These are phyloP conservation scores for Saturnispora halmiae DNA, from an alignment of 805 yeast genomes.

Conservation along the genomic window DNA sequence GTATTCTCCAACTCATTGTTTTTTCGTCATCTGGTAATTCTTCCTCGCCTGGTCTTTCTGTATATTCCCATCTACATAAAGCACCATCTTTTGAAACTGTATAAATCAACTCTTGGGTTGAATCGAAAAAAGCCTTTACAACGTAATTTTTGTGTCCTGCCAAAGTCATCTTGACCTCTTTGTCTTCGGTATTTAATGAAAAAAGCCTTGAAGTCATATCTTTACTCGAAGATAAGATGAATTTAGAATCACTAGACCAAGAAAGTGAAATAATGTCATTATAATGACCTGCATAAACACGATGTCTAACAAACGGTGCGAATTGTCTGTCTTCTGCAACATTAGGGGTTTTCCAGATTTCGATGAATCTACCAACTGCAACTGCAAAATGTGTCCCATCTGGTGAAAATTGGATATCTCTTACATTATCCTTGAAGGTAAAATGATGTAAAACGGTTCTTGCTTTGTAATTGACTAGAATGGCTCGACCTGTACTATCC, in stretches of 20 bases:
- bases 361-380: slow-evolving; percentile 72
- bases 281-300: slow-evolving; percentile 89
- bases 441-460: slow-evolving; percentile 87
- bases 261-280: slow-evolving; percentile 66
- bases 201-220: slow-evolving; percentile 84
- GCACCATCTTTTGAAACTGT: slow-evolving; percentile 95
- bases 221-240: slow-evolving; percentile 75
- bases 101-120: slow-evolving; percentile 82
- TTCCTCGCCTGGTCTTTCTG: slow-evolving; percentile 43
- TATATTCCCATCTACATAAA: slow-evolving; percentile 82
- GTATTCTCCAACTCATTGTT: slow-evolving; percentile 71
- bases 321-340: slow-evolving; percentile 78
- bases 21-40: slow-evolving; percentile 37
- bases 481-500: slow-evolving; percentile 89
- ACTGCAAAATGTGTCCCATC: slow-evolving; percentile 84
- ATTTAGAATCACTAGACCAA: slow-evolving; percentile 90
- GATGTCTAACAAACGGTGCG: slow-evolving; percentile 88
- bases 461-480: slow-evolving; percentile 74
- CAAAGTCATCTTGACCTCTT: slow-evolving; percentile 70
- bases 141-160: slow-evolving; percentile 92
- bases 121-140: slow-evolving; percentile 75
- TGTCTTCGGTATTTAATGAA: slow-evolving; percentile 63
- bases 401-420: slow-evolving; percentile 74
- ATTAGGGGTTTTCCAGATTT: slow-evolving; percentile 90
- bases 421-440: slow-evolving; percentile 76